Conservation (phyloP, 2,329 filamentous ascomycete species). For the Dactylella cylindrospora region DNA sequence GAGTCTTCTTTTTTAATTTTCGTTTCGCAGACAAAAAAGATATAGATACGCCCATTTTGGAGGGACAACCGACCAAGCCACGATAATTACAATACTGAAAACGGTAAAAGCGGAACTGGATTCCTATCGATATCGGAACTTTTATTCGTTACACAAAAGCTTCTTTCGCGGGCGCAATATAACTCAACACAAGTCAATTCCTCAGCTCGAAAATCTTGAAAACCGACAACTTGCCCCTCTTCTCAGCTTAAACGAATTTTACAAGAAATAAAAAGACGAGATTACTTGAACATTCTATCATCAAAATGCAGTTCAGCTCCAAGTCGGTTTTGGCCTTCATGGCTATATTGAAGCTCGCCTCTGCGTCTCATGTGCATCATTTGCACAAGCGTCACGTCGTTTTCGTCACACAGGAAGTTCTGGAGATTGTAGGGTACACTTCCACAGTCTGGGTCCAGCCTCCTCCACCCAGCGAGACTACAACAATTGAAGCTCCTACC, state of each 20-base stretch:
- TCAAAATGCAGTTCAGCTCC: constrained; percentile 36
- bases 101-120: constrained; percentile 28
- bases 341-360: constrained; percentile 27
- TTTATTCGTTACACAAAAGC: constrained; percentile 26
- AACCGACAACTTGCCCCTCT: too few species aligned
- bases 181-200: too few species aligned
- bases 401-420: constrained; percentile 37
- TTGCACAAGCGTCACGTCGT: constrained; percentile 37
- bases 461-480: constrained; percentile 34
- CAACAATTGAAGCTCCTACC: neutral
- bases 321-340: constrained; percentile 21
- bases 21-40: constrained; percentile 9
- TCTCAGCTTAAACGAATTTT: too few species aligned
- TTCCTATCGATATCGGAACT: constrained; percentile 17
- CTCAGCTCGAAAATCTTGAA: too few species aligned
- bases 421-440: constrained; percentile 39
- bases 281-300: too few species aligned
- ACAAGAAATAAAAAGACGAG: too few species aligned
- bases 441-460: constrained; percentile 40
- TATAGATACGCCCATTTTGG: constrained; percentile 32
- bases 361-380: constrained; percentile 12
- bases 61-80: constrained; percentile 6
- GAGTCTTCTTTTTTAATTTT: constrained; percentile 14
- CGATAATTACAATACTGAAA: constrained; percentile 14
- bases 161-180: too few species aligned